Conservation (phyloP, 2,329 filamentous ascomycete species). For the Raffaelea albimanens region DNA sequence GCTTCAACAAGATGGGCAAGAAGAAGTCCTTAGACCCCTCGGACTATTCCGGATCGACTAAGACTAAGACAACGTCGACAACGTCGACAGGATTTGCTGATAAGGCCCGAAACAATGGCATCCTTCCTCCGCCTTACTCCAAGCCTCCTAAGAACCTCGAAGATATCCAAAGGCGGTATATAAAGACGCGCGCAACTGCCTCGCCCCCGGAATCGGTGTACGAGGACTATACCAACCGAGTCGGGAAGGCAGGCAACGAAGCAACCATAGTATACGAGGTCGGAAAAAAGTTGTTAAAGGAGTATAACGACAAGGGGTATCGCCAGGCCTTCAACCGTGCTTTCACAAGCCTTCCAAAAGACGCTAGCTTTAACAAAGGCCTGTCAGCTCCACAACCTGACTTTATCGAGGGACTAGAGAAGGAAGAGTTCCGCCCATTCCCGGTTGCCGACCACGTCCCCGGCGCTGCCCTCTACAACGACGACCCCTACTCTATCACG, state of each 20-base stretch:
- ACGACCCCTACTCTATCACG: not conserved
- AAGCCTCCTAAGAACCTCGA: slow-evolving; percentile 13
- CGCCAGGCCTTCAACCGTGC: not conserved
- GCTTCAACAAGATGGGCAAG: slow-evolving; percentile 6
- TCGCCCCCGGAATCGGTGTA: slow-evolving; percentile 11
- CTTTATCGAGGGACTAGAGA: slow-evolving; percentile 17
- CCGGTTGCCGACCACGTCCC: slow-evolving; percentile 10
- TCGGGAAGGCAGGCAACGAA: not conserved
- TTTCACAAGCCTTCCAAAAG: not conserved
- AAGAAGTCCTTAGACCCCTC: not conserved
- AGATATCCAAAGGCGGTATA: slow-evolving; percentile 7
- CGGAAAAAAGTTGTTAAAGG: not conserved
- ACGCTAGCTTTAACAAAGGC: slow-evolving; percentile 5
- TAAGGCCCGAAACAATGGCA: too few relatives aligned
- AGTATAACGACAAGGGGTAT: not conserved
- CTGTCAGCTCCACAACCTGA: slow-evolving; percentile 20
- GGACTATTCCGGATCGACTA: not conserved
- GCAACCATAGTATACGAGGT: not conserved
- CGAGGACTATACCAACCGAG: slow-evolving; percentile 6
- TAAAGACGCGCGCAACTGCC: slow-evolving; percentile 5
- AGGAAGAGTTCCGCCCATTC: slow-evolving; percentile 9
- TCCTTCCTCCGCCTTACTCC: slow-evolving; percentile 9
- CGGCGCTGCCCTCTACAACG: slow-evolving; percentile 2
- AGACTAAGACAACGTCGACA: too few relatives aligned
- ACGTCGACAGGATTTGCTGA: too few relatives aligned